phyloP scores from a whole-genome alignment of 2,329 filamentous ascomycete species.

The Pyricularia grisea region DNA sequence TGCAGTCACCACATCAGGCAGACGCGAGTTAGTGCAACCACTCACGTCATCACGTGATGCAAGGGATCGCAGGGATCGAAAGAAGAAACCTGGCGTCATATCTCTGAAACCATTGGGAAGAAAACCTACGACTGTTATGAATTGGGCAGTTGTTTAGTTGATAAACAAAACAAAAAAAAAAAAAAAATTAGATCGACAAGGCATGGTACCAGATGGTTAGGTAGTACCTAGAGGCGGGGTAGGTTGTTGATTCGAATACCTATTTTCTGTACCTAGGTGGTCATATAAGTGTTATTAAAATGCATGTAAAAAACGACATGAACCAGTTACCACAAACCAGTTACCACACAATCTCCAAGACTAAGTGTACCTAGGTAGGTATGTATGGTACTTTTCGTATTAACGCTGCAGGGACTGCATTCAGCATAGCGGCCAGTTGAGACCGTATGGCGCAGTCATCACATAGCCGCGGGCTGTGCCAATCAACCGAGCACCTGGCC shows the following conservation, averaged over 20 bases:
- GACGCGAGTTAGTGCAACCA: background rate
- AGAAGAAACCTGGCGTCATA: background rate
- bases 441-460: background rate
- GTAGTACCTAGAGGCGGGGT: background rate
- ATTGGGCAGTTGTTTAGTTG: background rate
- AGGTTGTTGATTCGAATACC: background rate
- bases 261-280: background rate
- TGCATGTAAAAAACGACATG: background rate
- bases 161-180: background rate
- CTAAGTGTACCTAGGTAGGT: background rate
- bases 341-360: background rate
- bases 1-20: background rate
- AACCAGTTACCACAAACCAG: background rate
- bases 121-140: background rate
- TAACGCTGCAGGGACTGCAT: no score
- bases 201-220: no score
- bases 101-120: background rate
- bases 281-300: background rate
- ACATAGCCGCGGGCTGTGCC: background rate
- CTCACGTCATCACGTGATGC: background rate
- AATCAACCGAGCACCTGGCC: background rate
- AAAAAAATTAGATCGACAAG: no score
- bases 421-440: background rate
- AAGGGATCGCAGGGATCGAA: background rate
- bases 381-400: no score